Evolutionary conservation across 305 asterid species (phyloP).

Genomic region (Lippia alba): DNA sequence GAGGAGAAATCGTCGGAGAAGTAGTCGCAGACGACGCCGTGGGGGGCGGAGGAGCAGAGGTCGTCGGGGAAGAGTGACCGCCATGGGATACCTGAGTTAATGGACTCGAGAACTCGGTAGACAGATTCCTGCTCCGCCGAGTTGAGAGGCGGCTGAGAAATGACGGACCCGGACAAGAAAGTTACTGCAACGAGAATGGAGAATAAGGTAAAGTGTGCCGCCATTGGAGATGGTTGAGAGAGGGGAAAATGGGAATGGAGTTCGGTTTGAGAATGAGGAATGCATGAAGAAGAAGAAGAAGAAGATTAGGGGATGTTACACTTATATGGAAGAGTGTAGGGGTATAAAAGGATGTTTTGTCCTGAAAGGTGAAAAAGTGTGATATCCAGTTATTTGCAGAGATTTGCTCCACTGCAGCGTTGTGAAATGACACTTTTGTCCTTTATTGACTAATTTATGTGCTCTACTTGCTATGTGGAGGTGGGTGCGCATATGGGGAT

Average conservation of each 20-base stretch:
- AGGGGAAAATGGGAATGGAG: not conserved
- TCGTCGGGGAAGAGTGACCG: too few relatives aligned
- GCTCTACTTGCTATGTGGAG: too few relatives aligned
- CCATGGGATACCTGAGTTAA: too few relatives aligned
- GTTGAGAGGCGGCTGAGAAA: conserved; percentile 70
- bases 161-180: conserved; percentile 29
- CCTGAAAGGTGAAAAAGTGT: conserved; percentile 42
- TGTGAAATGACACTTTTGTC: conserved; percentile 44
- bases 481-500: too few relatives aligned
- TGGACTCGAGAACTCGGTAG: too few relatives aligned
- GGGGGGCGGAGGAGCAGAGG: too few relatives aligned
- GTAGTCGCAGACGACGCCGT: too few relatives aligned
- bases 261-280: not conserved
- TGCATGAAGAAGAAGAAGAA: not conserved
- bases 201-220: conserved; percentile 39
- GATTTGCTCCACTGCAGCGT: conserved; percentile 51
- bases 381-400: conserved; percentile 46
- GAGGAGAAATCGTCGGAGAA: too few relatives aligned
- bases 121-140: too few relatives aligned
- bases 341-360: conserved; percentile 46
- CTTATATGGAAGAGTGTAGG: not conserved
- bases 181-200: conserved; percentile 8
- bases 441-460: conserved; percentile 26
- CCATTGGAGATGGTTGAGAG: conserved; percentile 34
- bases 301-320: not conserved